A percentile compares a stretch with the other conserved stretches of the same genome.
These are phyloP conservation scores for Rhodomyrtus psidioides DNA, from an alignment of 441 rosid genomes.

Conservation along the genomic window DNA sequence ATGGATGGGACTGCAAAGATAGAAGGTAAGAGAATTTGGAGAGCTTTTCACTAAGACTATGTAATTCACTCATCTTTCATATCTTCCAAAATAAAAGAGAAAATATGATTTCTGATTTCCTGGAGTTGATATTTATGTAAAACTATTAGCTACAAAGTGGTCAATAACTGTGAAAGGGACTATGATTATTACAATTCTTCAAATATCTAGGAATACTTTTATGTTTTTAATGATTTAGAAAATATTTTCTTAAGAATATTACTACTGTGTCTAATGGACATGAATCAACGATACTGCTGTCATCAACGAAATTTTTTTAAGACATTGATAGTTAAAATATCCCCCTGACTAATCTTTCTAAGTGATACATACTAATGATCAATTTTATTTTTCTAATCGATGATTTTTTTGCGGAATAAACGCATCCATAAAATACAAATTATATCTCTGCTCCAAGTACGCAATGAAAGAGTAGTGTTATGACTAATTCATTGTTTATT, in stretches of 20 bases:
- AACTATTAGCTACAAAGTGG: too few relatives aligned
- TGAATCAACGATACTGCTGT: background rate
- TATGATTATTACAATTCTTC: too few relatives aligned
- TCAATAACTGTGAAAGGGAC: too few relatives aligned
- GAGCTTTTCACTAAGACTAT: background rate
- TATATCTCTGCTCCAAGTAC: background rate
- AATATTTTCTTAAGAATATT: too few relatives aligned
- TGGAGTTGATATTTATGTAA: too few relatives aligned
- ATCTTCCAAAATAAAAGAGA: background rate
- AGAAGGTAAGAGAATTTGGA: background rate
- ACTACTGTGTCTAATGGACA: background rate
- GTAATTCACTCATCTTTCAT: background rate
- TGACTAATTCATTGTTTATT: background rate
- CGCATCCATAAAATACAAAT: background rate
- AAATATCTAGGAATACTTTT: too few relatives aligned
- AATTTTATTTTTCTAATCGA: background rate
- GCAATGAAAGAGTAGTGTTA: background rate
- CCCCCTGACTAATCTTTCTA: too few relatives aligned
- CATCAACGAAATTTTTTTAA: too few relatives aligned
- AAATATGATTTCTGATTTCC: too few relatives aligned
- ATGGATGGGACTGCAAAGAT: background rate
- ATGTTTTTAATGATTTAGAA: too few relatives aligned
- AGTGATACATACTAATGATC: background rate
- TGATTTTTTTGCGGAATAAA: background rate
- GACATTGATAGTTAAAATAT: background rate